Evolutionary conservation across 2,329 filamentous ascomycete species (phyloP).

Genomic region (Ophiocordyceps camponoti-leonardi): DNA sequence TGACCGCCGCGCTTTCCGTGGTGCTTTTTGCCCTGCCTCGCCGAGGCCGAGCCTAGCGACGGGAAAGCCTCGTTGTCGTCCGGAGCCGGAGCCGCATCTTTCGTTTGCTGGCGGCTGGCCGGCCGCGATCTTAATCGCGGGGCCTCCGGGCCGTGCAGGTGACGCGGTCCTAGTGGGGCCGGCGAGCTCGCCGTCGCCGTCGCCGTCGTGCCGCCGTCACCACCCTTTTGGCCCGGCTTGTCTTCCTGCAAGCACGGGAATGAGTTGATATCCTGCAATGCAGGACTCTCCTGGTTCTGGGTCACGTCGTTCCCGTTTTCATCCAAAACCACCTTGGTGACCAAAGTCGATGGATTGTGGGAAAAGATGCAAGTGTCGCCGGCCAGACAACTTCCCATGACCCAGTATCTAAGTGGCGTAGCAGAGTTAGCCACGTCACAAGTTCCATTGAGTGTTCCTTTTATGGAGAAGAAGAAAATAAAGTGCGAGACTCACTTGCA

Average conservation of each 20-base stretch:
- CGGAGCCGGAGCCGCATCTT: slow-evolving; percentile 54
- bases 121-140: slow-evolving; percentile 67
- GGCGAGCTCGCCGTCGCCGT: slow-evolving; percentile 35
- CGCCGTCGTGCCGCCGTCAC: slow-evolving; percentile 31
- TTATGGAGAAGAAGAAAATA: not conserved
- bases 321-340: slow-evolving; percentile 65
- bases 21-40: slow-evolving; percentile 74
- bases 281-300: slow-evolving; percentile 48
- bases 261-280: slow-evolving; percentile 66
- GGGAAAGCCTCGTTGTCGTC: slow-evolving; percentile 96
- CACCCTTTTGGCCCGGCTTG: slow-evolving; percentile 39
- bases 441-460: not conserved
- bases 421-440: not conserved
- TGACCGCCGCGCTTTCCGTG: slow-evolving; percentile 83
- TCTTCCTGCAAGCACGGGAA: slow-evolving; percentile 61
- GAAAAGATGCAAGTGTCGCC: slow-evolving; percentile 93
- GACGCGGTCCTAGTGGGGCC: slow-evolving; percentile 55
- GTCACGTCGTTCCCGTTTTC: slow-evolving; percentile 48
- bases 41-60: slow-evolving; percentile 58
- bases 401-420: slow-evolving; percentile 57
- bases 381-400: slow-evolving; percentile 87
- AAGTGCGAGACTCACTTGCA: slow-evolving; percentile 64
- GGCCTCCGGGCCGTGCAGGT: slow-evolving; percentile 40
- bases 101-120: slow-evolving; percentile 54
- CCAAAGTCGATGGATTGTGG: slow-evolving; percentile 76